Conservation (phyloP, 2,329 filamentous ascomycete genomes). For the Verticillium zaregamsianum region DNA sequence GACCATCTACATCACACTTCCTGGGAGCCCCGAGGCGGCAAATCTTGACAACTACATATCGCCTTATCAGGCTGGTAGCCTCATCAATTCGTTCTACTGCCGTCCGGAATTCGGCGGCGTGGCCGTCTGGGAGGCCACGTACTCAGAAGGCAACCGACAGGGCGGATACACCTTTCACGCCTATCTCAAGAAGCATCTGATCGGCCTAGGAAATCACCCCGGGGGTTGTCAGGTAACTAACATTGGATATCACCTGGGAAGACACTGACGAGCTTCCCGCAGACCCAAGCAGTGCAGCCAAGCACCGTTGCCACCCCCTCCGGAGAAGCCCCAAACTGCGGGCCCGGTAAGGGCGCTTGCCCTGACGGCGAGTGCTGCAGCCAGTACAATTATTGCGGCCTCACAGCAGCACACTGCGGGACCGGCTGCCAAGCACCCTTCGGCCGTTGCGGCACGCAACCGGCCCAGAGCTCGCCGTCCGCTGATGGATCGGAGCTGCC, state of each 20-base stretch:
- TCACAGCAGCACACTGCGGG: slow-evolving; percentile 10
- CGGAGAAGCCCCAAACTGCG: slow-evolving; percentile 2
- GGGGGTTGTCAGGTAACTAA: neutral
- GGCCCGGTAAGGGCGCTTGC: slow-evolving; percentile 4
- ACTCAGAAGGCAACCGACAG: slow-evolving; percentile 8
- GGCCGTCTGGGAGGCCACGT: slow-evolving; percentile 25
- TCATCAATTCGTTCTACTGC: slow-evolving; percentile 21
- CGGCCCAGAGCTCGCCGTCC: neutral
- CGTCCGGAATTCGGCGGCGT: slow-evolving; percentile 21
- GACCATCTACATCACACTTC: slow-evolving; percentile 25
- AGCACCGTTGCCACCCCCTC: neutral
- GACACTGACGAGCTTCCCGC: too few relatives aligned
- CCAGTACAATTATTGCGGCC: slow-evolving; percentile 13
- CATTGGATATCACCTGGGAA: neutral
- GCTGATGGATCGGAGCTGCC: slow-evolving; percentile 1
- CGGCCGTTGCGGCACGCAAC: slow-evolving; percentile 8
- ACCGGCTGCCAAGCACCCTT: slow-evolving; percentile 10
- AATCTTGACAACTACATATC: slow-evolving; percentile 17
- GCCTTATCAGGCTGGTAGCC: slow-evolving; percentile 11
- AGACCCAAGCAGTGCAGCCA: neutral
- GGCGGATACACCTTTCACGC: neutral
- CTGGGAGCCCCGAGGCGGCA: slow-evolving; percentile 19
- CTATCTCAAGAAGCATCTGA: slow-evolving; percentile 1
- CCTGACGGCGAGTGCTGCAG: slow-evolving; percentile 13
- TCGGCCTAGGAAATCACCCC: neutral